These are phyloP conservation scores for Cylindrotheca closterium DNA, from an alignment of 108 stramenopile genomes.

Conservation along the genomic window DNA sequence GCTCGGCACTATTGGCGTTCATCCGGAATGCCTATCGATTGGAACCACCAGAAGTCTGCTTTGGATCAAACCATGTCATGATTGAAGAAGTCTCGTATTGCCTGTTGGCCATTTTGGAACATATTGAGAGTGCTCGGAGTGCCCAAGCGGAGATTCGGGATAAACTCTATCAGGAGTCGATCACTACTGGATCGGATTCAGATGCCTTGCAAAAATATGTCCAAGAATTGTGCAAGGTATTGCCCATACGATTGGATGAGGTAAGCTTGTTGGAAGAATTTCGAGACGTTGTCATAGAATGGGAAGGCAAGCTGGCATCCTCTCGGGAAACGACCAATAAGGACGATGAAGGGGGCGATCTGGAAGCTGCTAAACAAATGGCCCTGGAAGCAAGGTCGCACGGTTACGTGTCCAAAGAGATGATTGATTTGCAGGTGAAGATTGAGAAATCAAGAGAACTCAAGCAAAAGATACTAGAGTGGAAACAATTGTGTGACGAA, in stretches of 20 bases:
- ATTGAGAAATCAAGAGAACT: constrained; percentile 59
- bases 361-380: constrained; percentile 32
- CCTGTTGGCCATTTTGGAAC: constrained; percentile 19
- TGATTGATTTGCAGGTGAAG: constrained; percentile 47
- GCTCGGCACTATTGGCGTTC: constrained; percentile 20
- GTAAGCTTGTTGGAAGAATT: constrained; percentile 35
- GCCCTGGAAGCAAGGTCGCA: constrained; percentile 22
- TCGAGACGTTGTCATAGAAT: constrained; percentile 34
- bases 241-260: constrained; percentile 50
- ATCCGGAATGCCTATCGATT: constrained; percentile 20
- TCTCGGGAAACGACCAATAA: neutral
- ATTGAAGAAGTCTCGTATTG: constrained; percentile 29
- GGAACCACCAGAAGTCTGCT: constrained; percentile 25
- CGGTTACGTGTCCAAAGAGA: constrained; percentile 35
- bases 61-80: constrained; percentile 29
- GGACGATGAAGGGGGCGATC: constrained; percentile 15
- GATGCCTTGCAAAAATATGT: constrained; percentile 48
- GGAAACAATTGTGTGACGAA: constrained; percentile 33
- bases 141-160: constrained; percentile 35
- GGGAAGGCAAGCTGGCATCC: constrained; percentile 41
- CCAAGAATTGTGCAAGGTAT: constrained; percentile 29
- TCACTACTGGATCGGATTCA: constrained; percentile 65
- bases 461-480: constrained; percentile 45
- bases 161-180: constrained; percentile 38
- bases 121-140: constrained; percentile 21